Base-by-base conservation (phyloP, 2,329 filamentous ascomycete genomes). In the Pyrenochaeta sp. region DNA sequence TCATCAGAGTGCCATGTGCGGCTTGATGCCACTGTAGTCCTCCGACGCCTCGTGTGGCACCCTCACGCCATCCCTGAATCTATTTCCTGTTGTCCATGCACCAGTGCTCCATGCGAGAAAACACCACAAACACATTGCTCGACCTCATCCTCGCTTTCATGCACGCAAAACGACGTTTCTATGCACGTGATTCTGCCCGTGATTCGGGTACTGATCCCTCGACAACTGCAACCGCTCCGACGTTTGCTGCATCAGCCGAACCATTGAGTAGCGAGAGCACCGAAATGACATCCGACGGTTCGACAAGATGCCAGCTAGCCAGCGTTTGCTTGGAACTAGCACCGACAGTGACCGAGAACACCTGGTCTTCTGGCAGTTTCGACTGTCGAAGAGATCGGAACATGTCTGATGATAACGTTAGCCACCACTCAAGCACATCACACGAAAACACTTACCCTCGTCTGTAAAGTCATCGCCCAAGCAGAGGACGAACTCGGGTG, bases 401-500 rank as follows among this genome's bases (percentile, higher is more conserved):
- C 84, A 87, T 87, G 65, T 87, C 84, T 86, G 53, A n/a, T n/a
- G n/a, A 8, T 14, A 35, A 47, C 17, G 41, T 60, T 49, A 55
- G 54, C 28, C 31, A 15, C 8, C 18, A 7, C 11, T 9, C 5
- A 10, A 17, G 2, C 11, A 19, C 14, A 7, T 15, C 4, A 9
- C 24, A 20, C 8, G 13, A 18, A 10, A 32, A 24, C 7, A 39
- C 44, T 41, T 86, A 86, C 96, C 93, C 80, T 99, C 94, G 67
- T 99, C 94, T 5, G 94, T 99, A 60, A 94, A 95, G 65, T 99
- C 94, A 71, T 99, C 94, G 28, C 94, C 94, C 49, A 92, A 76
- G 72, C 94, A 99, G 37, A 97, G 79, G 8, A 95, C 85, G 65
- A 97, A 96, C 58, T 93, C 90, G 0, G 92, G 82, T 39, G 82